Evolutionary conservation across 2,329 filamentous ascomycete genomes (phyloP), one percentile per base, ranked within the genome.

Genomic region (Fusarium heterosporum): DNA sequence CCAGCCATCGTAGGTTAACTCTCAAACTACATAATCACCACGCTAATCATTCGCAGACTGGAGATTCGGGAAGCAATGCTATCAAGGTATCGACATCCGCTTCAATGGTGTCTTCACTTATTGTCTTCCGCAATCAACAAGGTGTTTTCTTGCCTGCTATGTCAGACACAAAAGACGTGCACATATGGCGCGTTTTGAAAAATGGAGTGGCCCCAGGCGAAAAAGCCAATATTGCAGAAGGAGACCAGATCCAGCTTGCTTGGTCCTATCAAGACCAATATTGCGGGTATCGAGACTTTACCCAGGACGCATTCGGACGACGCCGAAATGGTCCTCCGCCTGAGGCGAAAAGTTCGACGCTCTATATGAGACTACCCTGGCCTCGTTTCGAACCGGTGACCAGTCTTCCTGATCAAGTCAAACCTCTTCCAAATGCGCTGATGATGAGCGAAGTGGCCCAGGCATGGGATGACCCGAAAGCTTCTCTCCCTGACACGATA

Each of bases 101-200:
- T 14, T 14, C 48, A 14, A 6, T 30, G 12, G 17, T n/a, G 7
- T 26, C 48, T n/a, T 52, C 40, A 2, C 49, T 43, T 2, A 12
- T 43, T 4, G 39, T 52, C 12, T 52, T 52, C n/a, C 39, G 49
- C 1, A 52, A 43, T 16, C 39, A 43, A 29, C 49, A 52, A 19
- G 19, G 36, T 4, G 49, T 43, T 7, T 52, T 52, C 17, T 5
- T 52, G 4, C 48, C 48, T 12, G 38, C 38, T 4, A 16, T 52
- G 22, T 36, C 49, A 8, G 49, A 52, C 2, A 25, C 19, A 2
- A 32, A 30, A 7, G 49, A 52, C 1, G n/a, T 29, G 1, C 49
- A 43, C n/a, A 11, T 34, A 4, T 52, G 49, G 49, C 39, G 49
- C 2, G 14, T 52, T 11, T 16, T 52, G n/a, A 52, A 52, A 8